Evolutionary conservation across 495 filamentous ascomycete species (phyloP).

Genomic region (Polyplosphaeria fusca): DNA sequence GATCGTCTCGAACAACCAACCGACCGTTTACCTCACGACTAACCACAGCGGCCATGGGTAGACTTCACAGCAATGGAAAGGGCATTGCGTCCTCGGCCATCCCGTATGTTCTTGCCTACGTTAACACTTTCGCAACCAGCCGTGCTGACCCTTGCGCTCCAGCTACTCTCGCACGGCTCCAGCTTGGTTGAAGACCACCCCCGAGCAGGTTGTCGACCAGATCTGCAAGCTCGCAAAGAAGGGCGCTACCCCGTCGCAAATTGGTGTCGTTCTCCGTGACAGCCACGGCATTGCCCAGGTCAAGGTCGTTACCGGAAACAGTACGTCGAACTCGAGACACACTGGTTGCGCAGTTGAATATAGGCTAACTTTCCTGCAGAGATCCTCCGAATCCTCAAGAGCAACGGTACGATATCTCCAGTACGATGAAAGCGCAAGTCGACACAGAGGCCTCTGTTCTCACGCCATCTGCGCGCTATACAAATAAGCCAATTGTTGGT

Average conservation of each 20-base stretch:
- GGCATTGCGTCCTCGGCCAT: conserved; percentile 91
- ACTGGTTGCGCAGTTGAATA: too few species aligned
- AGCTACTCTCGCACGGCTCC: conserved; percentile 92
- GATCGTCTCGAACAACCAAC: neutral
- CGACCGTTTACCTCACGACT: too few species aligned
- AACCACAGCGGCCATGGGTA: conserved; percentile 84
- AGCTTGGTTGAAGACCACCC: conserved; percentile 88
- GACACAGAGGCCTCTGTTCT: conserved; percentile 7
- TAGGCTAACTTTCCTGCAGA: too few species aligned
- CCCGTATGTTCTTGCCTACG: too few species aligned
- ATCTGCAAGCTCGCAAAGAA: neutral
- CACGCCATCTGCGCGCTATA: conserved; percentile 31
- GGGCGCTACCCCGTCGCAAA: conserved; percentile 42
- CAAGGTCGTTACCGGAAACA: too few species aligned
- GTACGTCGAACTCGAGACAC: too few species aligned
- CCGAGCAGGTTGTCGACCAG: conserved; percentile 89
- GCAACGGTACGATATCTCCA: conserved; percentile 64
- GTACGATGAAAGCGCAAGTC: conserved; percentile 32
- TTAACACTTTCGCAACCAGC: too few species aligned
- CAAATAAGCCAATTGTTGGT: conserved; percentile 71
- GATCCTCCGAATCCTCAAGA: conserved; percentile 98
- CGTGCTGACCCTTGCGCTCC: too few species aligned
- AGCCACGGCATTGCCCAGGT: conserved; percentile 96
- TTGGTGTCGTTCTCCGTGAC: conserved; percentile 96
- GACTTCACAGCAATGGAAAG: conserved; percentile 99